Conservation (phyloP, 495 filamentous ascomycete genomes). For the Hyaloscypha hepaticicola region DNA sequence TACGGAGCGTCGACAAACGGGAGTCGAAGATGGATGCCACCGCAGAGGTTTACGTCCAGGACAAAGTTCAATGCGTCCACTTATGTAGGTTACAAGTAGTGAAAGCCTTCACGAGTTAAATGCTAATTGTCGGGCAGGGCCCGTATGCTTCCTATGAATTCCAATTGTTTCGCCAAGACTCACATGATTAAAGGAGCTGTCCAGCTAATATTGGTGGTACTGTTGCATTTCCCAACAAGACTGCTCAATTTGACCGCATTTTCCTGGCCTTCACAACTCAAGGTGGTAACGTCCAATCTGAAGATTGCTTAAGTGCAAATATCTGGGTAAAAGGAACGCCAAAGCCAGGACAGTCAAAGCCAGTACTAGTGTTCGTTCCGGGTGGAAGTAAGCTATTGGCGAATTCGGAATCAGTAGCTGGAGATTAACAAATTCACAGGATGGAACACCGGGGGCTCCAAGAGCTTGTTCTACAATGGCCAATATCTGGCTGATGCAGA, state of each 20-base stretch:
- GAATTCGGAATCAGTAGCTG: background rate
- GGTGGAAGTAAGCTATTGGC: slow-evolving; percentile 28
- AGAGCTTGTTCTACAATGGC: background rate
- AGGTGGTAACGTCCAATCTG: slow-evolving; percentile 30
- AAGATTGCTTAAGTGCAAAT: slow-evolving; percentile 54
- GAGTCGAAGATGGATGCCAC: slow-evolving; percentile 3
- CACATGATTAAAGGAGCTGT: background rate
- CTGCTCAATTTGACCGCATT: slow-evolving; percentile 8
- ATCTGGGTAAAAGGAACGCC: slow-evolving; percentile 40
- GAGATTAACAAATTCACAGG: background rate
- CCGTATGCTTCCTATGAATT: background rate
- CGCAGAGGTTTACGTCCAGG: background rate
- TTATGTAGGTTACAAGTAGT: background rate
- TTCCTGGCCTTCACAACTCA: slow-evolving; percentile 12
- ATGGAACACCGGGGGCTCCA: background rate
- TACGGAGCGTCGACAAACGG: background rate
- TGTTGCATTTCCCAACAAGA: slow-evolving; percentile 6
- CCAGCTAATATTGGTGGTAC: background rate
- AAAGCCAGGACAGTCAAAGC: background rate
- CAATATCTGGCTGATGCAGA: slow-evolving; percentile 2
- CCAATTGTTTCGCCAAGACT: background rate
- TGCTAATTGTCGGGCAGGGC: background rate
- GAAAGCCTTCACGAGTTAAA: background rate
- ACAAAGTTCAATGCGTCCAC: background rate
- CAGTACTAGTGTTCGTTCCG: slow-evolving; percentile 40